These are phyloP conservation scores for Odontarrhena argentea DNA, from an alignment of 345 rosid species.

Conservation along the genomic window DNA sequence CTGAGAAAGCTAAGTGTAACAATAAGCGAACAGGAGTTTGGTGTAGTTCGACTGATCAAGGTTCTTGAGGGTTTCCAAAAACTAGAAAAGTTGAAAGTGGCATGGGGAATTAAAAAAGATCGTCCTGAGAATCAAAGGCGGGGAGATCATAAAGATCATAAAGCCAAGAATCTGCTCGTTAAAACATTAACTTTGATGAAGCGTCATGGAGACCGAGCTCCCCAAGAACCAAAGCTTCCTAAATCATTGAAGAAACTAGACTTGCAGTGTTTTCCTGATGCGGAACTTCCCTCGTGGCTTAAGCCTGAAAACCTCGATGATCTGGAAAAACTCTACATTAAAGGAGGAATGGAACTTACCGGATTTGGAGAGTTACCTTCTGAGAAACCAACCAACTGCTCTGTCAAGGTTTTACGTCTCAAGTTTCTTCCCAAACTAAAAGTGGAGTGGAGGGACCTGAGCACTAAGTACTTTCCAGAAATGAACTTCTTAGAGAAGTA, in stretches of 20 bases:
- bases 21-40: constrained; percentile 12
- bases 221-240: constrained; percentile 26
- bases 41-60: not conserved
- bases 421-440: constrained; percentile 36
- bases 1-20: constrained; percentile 51
- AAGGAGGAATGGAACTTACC: constrained; percentile 41
- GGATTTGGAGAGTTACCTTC: constrained; percentile 9
- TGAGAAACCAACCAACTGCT: not conserved
- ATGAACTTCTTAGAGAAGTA: constrained; percentile 30
- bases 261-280: constrained; percentile 40
- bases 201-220: too few species aligned
- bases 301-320: not conserved
- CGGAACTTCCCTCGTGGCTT: constrained; percentile 31
- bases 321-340: constrained; percentile 45
- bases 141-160: too few species aligned
- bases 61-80: not conserved
- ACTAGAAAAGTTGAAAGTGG: constrained; percentile 42
- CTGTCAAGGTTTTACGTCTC: constrained; percentile 33
- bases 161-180: too few species aligned
- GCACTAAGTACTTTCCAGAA: constrained; percentile 19
- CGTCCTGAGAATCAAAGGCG: too few species aligned
- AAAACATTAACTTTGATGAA: too few species aligned
- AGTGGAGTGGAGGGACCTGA: constrained; percentile 37
- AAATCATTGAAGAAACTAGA: constrained; percentile 37
- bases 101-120: constrained; percentile 50